These are phyloP conservation scores for Lentinula edodes DNA, from an alignment of 768 basidiomycete genomes.

Conservation along the genomic window DNA sequence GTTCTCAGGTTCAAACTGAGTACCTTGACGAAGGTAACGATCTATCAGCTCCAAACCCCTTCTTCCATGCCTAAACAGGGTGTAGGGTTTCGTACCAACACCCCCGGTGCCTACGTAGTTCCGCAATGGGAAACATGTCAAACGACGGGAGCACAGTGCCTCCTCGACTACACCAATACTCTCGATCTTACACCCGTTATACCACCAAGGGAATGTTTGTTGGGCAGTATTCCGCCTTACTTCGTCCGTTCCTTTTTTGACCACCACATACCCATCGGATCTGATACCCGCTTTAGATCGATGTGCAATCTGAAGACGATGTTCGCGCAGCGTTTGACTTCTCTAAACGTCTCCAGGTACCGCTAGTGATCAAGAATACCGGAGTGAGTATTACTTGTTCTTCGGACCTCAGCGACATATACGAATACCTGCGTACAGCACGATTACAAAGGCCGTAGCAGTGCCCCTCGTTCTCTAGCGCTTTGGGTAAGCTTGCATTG, in stretches of 20 bases:
- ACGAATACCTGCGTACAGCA: conserved; percentile 24
- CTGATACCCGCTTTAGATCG: conserved; percentile 24
- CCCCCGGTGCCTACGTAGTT: conserved; percentile 25
- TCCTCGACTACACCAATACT: conserved; percentile 35
- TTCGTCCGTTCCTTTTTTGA: conserved; percentile 23
- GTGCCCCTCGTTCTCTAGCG: conserved; percentile 34
- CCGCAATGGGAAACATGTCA: conserved; percentile 57
- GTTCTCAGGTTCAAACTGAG: background rate
- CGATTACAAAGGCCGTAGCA: conserved; percentile 45
- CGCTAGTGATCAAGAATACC: conserved; percentile 46
- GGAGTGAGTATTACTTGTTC: conserved; percentile 29
- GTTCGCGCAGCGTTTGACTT: conserved; percentile 41
- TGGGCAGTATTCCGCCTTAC: conserved; percentile 32
- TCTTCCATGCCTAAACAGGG: background rate
- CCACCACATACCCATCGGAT: background rate
- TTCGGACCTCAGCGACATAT: background rate
- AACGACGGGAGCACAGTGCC: conserved; percentile 35
- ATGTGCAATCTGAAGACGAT: conserved; percentile 33
- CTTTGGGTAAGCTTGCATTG: conserved; percentile 31
- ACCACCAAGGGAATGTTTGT: conserved; percentile 24
- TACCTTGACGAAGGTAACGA: conserved; percentile 1
- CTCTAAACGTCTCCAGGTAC: conserved; percentile 28
- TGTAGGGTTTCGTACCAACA: conserved; percentile 16
- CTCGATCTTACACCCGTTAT: conserved; percentile 22
- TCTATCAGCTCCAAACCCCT: background rate